Base-by-base conservation (phyloP, 2,329 filamentous ascomycete genomes). In the Botrytis paeoniae region DNA sequence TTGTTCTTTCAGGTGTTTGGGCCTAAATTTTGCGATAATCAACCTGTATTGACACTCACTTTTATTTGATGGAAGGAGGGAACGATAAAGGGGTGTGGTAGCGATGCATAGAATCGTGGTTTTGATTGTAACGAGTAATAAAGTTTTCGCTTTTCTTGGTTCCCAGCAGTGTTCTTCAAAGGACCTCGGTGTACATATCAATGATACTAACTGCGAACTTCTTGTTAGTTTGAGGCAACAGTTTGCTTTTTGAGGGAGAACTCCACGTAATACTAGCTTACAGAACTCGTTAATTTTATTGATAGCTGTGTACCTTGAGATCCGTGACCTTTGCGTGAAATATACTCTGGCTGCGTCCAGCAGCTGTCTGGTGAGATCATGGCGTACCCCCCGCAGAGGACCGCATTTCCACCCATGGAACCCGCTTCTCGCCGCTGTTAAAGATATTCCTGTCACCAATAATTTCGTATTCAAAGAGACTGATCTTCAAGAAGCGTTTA, bases 401-500 rank as follows among this genome's bases (percentile, higher is more conserved):
- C 1, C 10, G 12, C 6, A 1, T 14, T 1, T 3, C 22, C 22
- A 2, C 20, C 16, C 2, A 7, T 14, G 10, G 14, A 61, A 16
- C 2, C 9, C 9, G 7, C n/a, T 61, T 37, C 5, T 12, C 2
- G 37, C 37, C 10, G 5, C 1, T 25, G 2, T 60, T 37, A 7
- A 60, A 25, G 4, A 54, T 6, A 37, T 60, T 0, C 37, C 1
- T 60, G 1, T 32, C 0, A 18, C 6, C 10, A 22, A 35, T 14
- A 5, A 14, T 37, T 59, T 59, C 59, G 6, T 35, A 12, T 2
- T 2, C 5, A 61, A 25, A 3, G 7, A 37, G 14, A 22, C 32
- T 14, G 1, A 18, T 29, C 0, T 1, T 8, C 1, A 4, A 4
- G 9, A 14, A 37, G 20, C 10, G 1, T 37, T 16, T 1, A 7